Percentiles rank a stretch among this genome's conserved stretches.
Conservation (phyloP, 352 stramenopile species). For the Phytopythium kandeliae region DNA sequence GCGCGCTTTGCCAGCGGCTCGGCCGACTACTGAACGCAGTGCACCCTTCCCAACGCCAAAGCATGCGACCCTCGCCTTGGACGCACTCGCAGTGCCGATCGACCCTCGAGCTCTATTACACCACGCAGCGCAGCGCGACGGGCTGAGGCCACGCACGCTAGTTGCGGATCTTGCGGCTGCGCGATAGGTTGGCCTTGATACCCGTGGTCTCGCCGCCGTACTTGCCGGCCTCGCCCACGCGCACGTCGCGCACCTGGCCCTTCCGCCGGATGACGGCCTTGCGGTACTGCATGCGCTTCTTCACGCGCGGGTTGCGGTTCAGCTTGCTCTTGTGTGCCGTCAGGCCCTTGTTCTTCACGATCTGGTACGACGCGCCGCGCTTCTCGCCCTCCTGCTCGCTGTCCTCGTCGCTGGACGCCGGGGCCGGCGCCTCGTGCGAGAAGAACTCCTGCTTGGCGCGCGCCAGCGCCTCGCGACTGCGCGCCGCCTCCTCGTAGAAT, state of each 20-base stretch:
- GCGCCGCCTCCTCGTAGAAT: slow-evolving; percentile 71
- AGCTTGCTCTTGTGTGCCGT: slow-evolving; percentile 98
- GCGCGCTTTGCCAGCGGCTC: too few relatives aligned
- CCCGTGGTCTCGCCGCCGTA: slow-evolving; percentile 87
- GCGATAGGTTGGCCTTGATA: slow-evolving; percentile 87
- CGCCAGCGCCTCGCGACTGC: slow-evolving; percentile 42
- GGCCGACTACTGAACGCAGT: not conserved
- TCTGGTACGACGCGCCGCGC: slow-evolving; percentile 90
- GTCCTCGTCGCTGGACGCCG: slow-evolving; percentile 42
- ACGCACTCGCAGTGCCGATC: too few relatives aligned
- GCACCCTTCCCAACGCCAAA: too few relatives aligned
- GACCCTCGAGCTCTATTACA: slow-evolving; percentile 3
- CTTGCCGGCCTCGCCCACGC: slow-evolving; percentile 76
- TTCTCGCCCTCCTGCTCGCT: slow-evolving; percentile 82
- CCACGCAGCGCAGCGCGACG: not conserved
- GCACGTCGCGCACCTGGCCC: slow-evolving; percentile 94
- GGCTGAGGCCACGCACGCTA: slow-evolving; percentile 26
- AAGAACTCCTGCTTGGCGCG: slow-evolving; percentile 78
- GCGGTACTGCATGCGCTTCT: slow-evolving; percentile 97
- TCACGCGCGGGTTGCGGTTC: slow-evolving; percentile 98
- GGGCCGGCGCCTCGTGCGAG: slow-evolving; percentile 51
- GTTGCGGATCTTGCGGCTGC: slow-evolving; percentile 89
- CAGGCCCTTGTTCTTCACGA: slow-evolving; percentile 98
- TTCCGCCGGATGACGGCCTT: slow-evolving; percentile 97
- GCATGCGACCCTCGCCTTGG: not conserved